Evolutionary conservation across 805 yeast genomes (phyloP).

Genomic region (Candida maltosa): DNA sequence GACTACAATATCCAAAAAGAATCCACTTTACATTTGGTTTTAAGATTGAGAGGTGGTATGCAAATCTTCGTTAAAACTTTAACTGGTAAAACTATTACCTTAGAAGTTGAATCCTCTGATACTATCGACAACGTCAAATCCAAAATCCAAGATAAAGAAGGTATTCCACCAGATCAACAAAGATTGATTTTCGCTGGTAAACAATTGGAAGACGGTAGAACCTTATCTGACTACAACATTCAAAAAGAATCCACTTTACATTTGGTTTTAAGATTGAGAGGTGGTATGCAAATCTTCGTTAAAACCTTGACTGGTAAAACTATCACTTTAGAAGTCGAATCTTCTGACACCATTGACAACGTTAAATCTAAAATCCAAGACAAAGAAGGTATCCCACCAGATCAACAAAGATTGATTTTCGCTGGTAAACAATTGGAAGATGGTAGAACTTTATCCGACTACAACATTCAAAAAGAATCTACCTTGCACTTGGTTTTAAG

Average conservation of each 20-base stretch:
- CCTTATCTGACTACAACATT: conserved; percentile 95
- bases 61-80: conserved; percentile 58
- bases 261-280: conserved; percentile 96
- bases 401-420: conserved; percentile 94
- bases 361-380: conserved; percentile 98
- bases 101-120: conserved; percentile 97
- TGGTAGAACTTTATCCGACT: conserved; percentile 97
- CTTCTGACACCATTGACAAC: conserved; percentile 96
- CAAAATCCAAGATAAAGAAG: conserved; percentile 96
- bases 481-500: conserved; percentile 93
- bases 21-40: conserved; percentile 91
- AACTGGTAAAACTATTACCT: conserved; percentile 70
- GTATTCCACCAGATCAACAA: conserved; percentile 97
- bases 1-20: conserved; percentile 99
- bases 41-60: conserved; percentile 90
- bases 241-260: conserved; percentile 96
- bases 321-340: conserved; percentile 91
- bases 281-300: conserved; percentile 73
- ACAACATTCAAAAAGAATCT: conserved; percentile 99
- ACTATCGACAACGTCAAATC: conserved; percentile 96
- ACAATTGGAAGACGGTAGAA: conserved; percentile 95
- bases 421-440: conserved; percentile 99
- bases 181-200: conserved; percentile 97
- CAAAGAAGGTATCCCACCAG: conserved; percentile 99
- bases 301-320: conserved; percentile 63